Conservation (phyloP, 352 stramenopile genomes). For the Phytophthora idaei region DNA sequence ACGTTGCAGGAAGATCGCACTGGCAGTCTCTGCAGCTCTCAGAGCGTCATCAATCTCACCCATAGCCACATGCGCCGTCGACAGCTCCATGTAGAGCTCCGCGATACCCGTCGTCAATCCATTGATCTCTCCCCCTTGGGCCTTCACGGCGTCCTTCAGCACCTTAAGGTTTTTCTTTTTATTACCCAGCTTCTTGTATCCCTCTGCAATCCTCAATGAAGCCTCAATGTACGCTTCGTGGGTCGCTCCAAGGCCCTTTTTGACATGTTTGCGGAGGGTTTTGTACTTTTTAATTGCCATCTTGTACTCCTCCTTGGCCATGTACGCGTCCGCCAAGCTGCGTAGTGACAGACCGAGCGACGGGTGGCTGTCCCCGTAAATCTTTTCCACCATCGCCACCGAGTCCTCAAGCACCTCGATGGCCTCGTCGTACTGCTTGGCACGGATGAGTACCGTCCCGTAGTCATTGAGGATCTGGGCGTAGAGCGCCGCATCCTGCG, state of each 20-base stretch:
- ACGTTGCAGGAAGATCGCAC: constrained; percentile 60
- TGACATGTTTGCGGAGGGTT: constrained; percentile 70
- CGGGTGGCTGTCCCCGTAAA: constrained; percentile 83
- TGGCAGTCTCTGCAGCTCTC: constrained; percentile 45
- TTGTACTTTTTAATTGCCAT: constrained; percentile 75
- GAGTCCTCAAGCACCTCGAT: constrained; percentile 81
- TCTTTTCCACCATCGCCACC: constrained; percentile 70
- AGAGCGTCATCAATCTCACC: constrained; percentile 51
- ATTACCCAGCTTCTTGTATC: constrained; percentile 72
- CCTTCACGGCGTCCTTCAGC: constrained; percentile 59
- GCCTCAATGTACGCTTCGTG: constrained; percentile 84
- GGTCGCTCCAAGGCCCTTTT: constrained; percentile 60
- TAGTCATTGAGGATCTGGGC: constrained; percentile 85
- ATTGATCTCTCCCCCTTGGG: constrained; percentile 65
- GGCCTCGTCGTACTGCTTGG: constrained; percentile 77
- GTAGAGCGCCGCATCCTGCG: constrained; percentile 76
- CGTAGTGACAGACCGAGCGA: constrained; percentile 76
- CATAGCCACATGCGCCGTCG: constrained; percentile 48
- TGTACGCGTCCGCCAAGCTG: constrained; percentile 81
- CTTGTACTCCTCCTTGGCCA: constrained; percentile 77
- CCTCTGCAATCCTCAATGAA: constrained; percentile 67
- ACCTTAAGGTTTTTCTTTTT: constrained; percentile 56
- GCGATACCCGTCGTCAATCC: constrained; percentile 68
- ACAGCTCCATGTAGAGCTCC: constrained; percentile 84
- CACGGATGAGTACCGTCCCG: constrained; percentile 71